Conservation (phyloP, 139 green algal genomes). For the Edaphochlamys debaryana region DNA sequence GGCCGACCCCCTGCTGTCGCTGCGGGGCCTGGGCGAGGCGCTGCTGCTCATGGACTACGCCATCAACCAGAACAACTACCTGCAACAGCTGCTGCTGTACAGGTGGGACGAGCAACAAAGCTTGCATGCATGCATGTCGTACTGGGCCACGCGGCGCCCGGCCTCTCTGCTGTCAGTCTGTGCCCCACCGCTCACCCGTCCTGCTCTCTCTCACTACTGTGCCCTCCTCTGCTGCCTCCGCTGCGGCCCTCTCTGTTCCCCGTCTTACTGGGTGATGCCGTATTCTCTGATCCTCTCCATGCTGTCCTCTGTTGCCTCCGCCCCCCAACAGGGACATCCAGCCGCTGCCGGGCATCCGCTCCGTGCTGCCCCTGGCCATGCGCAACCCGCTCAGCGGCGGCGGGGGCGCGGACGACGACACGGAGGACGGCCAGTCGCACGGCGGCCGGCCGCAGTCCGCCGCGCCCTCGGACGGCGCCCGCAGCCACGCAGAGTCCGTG, state of each 20-base stretch:
- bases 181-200: neutral
- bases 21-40: slow-evolving; percentile 61
- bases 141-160: too few species aligned
- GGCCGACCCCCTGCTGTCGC: slow-evolving; percentile 39
- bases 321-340: slow-evolving; percentile 46
- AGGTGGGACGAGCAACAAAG: too few species aligned
- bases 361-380: neutral
- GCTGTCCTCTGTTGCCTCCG: too few species aligned
- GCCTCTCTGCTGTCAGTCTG: too few species aligned
- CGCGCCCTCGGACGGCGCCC: slow-evolving; percentile 29
- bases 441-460: slow-evolving; percentile 7
- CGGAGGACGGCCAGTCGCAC: slow-evolving; percentile 3
- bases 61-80: slow-evolving; percentile 67
- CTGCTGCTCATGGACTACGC: slow-evolving; percentile 72
- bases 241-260: too few species aligned
- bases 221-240: too few species aligned
- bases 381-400: neutral
- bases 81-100: slow-evolving; percentile 76
- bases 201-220: too few species aligned
- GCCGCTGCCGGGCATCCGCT: slow-evolving; percentile 26
- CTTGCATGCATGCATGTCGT: neutral
- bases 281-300: too few species aligned
- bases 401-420: slow-evolving; percentile 1
- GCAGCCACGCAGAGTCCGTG: slow-evolving; percentile 30
- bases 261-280: too few species aligned